phyloP scores from a whole-genome alignment of 148 eudicot species.

The Silene latifolia region DNA sequence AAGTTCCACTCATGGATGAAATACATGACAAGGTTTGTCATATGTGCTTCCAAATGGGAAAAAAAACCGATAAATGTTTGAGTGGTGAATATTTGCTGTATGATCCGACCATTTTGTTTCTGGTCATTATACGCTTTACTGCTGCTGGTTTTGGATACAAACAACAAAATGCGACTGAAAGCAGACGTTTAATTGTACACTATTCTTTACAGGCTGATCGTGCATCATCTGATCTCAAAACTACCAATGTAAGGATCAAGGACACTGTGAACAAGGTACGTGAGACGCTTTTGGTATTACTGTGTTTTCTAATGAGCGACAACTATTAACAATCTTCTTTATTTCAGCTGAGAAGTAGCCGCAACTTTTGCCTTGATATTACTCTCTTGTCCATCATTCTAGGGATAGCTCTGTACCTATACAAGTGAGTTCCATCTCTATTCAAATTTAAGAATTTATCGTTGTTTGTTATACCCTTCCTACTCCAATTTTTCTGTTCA shows the following conservation, averaged over 20 bases:
- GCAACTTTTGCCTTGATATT: constrained; percentile 66
- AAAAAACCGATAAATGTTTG: too few relatives aligned
- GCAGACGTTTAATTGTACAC: not conserved
- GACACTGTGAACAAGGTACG: constrained; percentile 49
- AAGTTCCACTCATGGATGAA: constrained; percentile 30
- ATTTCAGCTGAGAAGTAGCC: constrained; percentile 63
- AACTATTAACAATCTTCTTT: not conserved
- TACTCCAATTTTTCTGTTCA: not conserved
- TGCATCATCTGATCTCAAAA: constrained; percentile 49
- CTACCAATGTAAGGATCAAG: constrained; percentile 56
- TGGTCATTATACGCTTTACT: too few relatives aligned
- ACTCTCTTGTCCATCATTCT: constrained; percentile 49
- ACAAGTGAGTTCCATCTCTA: constrained; percentile 43
- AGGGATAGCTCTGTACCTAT: constrained; percentile 60
- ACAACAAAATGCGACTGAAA: not conserved
- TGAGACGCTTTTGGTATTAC: not conserved
- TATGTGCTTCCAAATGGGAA: too few relatives aligned
- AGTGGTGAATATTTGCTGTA: too few relatives aligned
- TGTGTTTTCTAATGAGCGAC: not conserved
- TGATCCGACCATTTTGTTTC: too few relatives aligned
- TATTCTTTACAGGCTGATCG: constrained; percentile 36
- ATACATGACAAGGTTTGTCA: constrained; percentile 64
- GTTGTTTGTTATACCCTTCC: not conserved
- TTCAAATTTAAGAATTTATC: not conserved
- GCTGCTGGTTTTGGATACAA: too few relatives aligned